Evolutionary conservation across 2,329 filamentous ascomycete genomes (phyloP).

Genomic region (Colletotrichum camelliae): DNA sequence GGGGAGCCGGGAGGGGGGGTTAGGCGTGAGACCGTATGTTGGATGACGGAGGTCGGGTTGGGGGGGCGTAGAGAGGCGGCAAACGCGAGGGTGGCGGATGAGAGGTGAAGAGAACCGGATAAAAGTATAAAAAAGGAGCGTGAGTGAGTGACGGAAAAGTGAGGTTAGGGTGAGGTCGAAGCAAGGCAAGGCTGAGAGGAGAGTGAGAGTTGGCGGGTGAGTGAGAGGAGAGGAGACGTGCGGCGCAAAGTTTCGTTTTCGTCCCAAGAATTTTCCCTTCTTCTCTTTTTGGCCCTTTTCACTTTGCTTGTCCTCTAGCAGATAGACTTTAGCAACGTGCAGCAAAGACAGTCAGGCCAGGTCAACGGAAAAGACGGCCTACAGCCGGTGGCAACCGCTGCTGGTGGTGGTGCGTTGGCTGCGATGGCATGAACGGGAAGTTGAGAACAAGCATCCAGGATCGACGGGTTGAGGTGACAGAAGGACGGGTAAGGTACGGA

Average conservation of each 20-base stretch:
- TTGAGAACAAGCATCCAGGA: constrained; percentile 20
- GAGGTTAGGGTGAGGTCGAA: not conserved
- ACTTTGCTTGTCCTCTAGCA: not conserved
- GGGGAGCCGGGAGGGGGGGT: not conserved
- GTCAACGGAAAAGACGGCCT: constrained; percentile 13
- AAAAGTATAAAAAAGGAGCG: not conserved
- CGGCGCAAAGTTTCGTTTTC: constrained; percentile 22
- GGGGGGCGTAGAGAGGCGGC: not conserved
- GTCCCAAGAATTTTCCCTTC: not conserved
- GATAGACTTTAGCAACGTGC: not conserved
- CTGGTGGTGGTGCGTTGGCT: not conserved
- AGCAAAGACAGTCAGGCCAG: not conserved
- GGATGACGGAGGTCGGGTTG: not conserved
- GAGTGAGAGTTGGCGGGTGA: not conserved
- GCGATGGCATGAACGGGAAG: constrained; percentile 6
- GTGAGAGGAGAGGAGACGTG: constrained; percentile 12
- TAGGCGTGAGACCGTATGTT: constrained; percentile 2
- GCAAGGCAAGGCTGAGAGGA: not conserved
- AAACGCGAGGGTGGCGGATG: not conserved
- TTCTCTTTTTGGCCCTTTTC: not conserved
- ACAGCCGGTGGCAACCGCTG: constrained; percentile 6
- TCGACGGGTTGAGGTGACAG: not conserved
- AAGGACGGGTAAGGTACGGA: not conserved
- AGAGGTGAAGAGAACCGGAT: not conserved
- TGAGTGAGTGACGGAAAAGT: not conserved